Evolutionary conservation across 2,329 filamentous ascomycete genomes (phyloP), one percentile per base, ranked within the genome.

Genomic region (Raffaelea ambrosiae): DNA sequence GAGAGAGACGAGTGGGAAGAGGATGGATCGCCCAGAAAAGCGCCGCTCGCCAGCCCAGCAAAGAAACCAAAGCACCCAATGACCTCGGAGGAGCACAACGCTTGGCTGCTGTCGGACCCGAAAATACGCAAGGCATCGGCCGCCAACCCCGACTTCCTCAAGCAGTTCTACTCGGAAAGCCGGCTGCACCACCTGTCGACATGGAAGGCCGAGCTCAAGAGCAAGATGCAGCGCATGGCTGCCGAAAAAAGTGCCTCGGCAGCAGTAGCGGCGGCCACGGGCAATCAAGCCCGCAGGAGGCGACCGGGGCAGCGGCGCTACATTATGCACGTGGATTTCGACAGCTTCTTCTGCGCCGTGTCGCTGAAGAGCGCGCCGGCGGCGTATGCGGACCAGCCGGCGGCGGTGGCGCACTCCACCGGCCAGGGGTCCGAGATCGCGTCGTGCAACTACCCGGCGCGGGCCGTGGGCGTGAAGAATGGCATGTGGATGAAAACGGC

Each of bases 401-500:
- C 85, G 2, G 93, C 87, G 1, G 86, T 98, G 31, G 91, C 93
- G 4, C 93, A 98, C 60, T 86, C 91, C 4, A 77, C 76, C 40
- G 91, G 91, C 0, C 80, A 79, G 21, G 88, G 88, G 0, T 95
- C 91, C 0, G 93, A 98, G 61, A 97, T 98, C 58, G 93, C 93
- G 20, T 96, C 90, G 54, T 98, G 93, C 66, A 98, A 98, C 59
- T 98, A 98, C 61, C 82, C 85, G 19, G 93, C 94, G 7, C 81
- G 93, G 35, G 75, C 79, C 29, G 93, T 83, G 57, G 91, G 91
- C 1, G 75, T 98, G 47, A 95, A 90, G 61, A 98, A 98, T 57
- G 94, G 94, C 35, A 98, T 97, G 93, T 98, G 94, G 93, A 97
- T 98, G 91, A 94, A 91, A 62, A 76, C 77, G 31, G 93, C 93